These are phyloP conservation scores for Dendrobium officinale DNA, from an alignment of 106 monocot genomes.

Conservation along the genomic window DNA sequence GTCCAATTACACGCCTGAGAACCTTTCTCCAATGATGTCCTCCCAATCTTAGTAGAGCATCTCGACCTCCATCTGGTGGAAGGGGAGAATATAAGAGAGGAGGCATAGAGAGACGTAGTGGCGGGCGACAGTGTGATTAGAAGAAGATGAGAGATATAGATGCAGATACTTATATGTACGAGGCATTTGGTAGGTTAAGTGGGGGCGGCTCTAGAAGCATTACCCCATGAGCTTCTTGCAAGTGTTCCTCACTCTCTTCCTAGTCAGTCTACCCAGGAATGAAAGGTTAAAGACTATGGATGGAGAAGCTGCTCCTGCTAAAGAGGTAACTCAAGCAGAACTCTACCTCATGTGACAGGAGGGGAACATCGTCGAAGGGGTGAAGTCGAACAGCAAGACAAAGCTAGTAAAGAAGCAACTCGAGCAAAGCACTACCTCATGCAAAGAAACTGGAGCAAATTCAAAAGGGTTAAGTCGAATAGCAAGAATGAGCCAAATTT, in stretches of 20 bases:
- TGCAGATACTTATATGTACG: slow-evolving; percentile 8
- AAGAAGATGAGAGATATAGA: background rate
- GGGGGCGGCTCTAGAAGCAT: slow-evolving; percentile 32
- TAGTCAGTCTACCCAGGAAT: background rate
- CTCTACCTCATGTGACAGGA: too few relatives aligned
- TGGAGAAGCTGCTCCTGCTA: too few relatives aligned
- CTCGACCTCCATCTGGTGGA: background rate
- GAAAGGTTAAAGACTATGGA: too few relatives aligned
- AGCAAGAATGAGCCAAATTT: too few relatives aligned
- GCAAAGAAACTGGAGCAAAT: too few relatives aligned
- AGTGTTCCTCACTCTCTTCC: slow-evolving; percentile 19
- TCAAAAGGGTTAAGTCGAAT: too few relatives aligned
- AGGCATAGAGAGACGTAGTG: background rate
- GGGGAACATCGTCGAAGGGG: too few relatives aligned
- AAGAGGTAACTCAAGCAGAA: too few relatives aligned
- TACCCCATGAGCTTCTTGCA: slow-evolving; percentile 48
- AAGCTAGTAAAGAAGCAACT: too few relatives aligned
- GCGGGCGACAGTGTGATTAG: background rate
- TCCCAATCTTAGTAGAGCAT: slow-evolving; percentile 9
- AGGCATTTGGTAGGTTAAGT: slow-evolving; percentile 37
- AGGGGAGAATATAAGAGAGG: background rate
- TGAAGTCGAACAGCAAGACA: too few relatives aligned
- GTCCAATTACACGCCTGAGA: slow-evolving; percentile 5
- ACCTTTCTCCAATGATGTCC: background rate
- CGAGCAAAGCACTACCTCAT: too few relatives aligned